These are phyloP conservation scores for Pycnococcus provasolii DNA, from an alignment of 139 green algal genomes.

Conservation along the genomic window DNA sequence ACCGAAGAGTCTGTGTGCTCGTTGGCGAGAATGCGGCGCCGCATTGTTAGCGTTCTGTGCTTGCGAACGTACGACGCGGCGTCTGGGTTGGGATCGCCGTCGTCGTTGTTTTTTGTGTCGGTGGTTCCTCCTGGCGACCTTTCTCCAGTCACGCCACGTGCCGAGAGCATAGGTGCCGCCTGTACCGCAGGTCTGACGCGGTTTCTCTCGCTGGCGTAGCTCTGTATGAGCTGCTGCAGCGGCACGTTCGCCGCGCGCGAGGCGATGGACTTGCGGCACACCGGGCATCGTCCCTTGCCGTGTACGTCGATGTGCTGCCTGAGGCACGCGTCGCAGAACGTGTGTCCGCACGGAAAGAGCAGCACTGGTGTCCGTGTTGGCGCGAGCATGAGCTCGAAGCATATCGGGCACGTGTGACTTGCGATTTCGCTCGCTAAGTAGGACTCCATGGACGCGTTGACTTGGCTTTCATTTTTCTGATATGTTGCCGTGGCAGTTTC, in stretches of 20 bases:
- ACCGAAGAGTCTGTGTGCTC: background rate
- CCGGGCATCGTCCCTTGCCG: conserved; percentile 4
- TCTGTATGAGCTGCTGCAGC: conserved; percentile 10
- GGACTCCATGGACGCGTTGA: background rate
- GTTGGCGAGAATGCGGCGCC: no score
- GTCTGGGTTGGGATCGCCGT: no score
- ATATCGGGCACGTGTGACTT: conserved; percentile 14
- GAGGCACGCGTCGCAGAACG: conserved; percentile 16
- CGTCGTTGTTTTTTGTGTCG: background rate
- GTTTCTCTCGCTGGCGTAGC: background rate
- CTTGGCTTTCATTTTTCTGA: background rate
- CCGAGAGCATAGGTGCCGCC: background rate
- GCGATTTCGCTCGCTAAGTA: conserved; percentile 11
- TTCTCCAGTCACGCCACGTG: background rate
- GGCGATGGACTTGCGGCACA: conserved; percentile 13
- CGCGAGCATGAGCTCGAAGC: conserved; percentile 16
- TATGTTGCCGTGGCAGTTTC: background rate
- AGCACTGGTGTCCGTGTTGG: conserved; percentile 4
- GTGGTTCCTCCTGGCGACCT: background rate
- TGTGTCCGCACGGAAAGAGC: conserved; percentile 21
- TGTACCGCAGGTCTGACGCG: background rate
- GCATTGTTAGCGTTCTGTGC: no score
- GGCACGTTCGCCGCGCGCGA: conserved; percentile 6
- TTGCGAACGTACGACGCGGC: no score
- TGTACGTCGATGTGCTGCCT: conserved; percentile 1